Base-by-base conservation (phyloP, 495 filamentous ascomycete genomes). In the Podospora pseudocomata region DNA sequence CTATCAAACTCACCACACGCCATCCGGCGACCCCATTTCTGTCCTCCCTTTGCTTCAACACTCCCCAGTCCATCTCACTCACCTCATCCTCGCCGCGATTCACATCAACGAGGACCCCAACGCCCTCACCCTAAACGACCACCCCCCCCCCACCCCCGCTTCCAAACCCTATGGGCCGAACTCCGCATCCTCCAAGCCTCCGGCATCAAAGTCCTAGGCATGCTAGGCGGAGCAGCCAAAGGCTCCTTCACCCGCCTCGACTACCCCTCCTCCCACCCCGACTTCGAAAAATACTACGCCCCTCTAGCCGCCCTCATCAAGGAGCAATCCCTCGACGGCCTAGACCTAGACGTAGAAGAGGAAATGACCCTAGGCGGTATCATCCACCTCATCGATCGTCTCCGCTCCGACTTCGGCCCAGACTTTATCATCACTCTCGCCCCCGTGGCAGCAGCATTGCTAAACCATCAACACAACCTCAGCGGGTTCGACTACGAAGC, bases 311-410 rank as follows among this genome's bases (percentile, higher is more conserved):
- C 84, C 19, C 80, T 91, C 59, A 78, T 96, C n/a, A 81, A 82
- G 18, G 80, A 80, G 20, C 80, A 87, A 71, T 79, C 78, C 3
- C 82, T 94, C 9, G 85, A 95, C 64, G 92, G 92, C 0, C 70
- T 96, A 3, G 92, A 96, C 76, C 85, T 96, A 3, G 92, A 96
- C 73, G 91, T 95, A 34, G 92, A 96, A 76, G 92, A 96, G 75
- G 66, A 71, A 6, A 92, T 93, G 85, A 90, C 90, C 3, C 80
- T 94, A 7, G 60, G 66, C n/a, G 91, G 91, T 15, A 80, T 94
- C 30, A 81, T 91, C 28, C 84, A 88, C 26, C 81, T 96, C 19
- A 92, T 96, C 67, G 88, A 92, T 76, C 83, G 89, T 4, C 84
- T 96, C 16, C 89, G 90, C 68, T 75, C 75, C 5, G 92, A 96